Percentiles rank a stretch among this genome's conserved stretches.
Evolutionary conservation across 2,329 filamentous ascomycete species (phyloP).

Genomic region (Cercospora sp.): DNA sequence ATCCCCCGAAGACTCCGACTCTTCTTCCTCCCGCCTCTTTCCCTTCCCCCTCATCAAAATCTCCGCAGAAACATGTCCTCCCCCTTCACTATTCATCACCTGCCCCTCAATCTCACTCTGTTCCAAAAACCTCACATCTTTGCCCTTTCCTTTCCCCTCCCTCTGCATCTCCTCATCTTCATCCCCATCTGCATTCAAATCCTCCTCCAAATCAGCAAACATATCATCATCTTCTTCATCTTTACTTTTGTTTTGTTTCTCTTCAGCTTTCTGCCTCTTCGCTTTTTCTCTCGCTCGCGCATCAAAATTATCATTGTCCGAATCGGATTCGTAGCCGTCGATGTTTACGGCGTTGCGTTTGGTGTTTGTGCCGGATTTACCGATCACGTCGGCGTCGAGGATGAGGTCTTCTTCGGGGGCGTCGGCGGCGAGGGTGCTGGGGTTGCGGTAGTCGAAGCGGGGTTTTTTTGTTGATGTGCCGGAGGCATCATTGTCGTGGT

Average conservation of each 20-base stretch:
- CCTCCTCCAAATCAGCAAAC: slow-evolving; percentile 72
- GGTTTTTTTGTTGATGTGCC: slow-evolving; percentile 73
- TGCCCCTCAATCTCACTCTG: slow-evolving; percentile 75
- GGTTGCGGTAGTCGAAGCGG: slow-evolving; percentile 92
- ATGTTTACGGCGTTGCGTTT: slow-evolving; percentile 95
- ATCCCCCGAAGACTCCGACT: slow-evolving; percentile 47
- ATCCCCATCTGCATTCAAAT: slow-evolving; percentile 49
- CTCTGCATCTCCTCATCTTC: slow-evolving; percentile 55
- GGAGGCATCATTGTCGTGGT: slow-evolving; percentile 63
- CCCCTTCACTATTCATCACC: slow-evolving; percentile 69
- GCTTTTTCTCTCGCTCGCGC: slow-evolving; percentile 56
- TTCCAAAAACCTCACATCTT: slow-evolving; percentile 61
- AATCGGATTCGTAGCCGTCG: slow-evolving; percentile 93
- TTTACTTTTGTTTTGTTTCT: slow-evolving; percentile 46
- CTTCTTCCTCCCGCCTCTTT: slow-evolving; percentile 38
- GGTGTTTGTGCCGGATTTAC: slow-evolving; percentile 66
- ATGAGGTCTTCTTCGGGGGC: slow-evolving; percentile 67
- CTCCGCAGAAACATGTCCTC: slow-evolving; percentile 64
- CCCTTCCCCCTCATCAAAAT: slow-evolving; percentile 61
- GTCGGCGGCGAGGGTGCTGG: slow-evolving; percentile 84
- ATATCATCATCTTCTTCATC: slow-evolving; percentile 70
- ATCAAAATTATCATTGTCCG: slow-evolving; percentile 87
- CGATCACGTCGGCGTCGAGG: slow-evolving; percentile 90
- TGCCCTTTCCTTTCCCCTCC: slow-evolving; percentile 59
- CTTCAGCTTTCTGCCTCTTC: slow-evolving; percentile 41